These are phyloP conservation scores for Candida insectorum DNA, from an alignment of 805 yeast species.

Conservation along the genomic window DNA sequence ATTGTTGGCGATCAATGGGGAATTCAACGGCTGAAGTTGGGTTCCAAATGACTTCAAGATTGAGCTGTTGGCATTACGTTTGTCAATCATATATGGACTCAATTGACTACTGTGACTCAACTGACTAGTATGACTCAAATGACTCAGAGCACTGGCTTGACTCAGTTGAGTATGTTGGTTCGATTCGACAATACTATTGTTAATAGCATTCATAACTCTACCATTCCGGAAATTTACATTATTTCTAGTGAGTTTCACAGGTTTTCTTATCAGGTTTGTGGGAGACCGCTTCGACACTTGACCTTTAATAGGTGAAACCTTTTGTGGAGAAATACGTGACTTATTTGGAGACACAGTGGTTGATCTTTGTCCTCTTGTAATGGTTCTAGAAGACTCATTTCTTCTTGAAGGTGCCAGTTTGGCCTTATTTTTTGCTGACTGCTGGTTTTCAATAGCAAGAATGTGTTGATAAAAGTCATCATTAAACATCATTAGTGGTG, in stretches of 20 bases:
- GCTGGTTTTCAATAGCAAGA: conserved; percentile 27
- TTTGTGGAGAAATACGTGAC: too few relatives aligned
- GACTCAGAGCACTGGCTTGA: not conserved
- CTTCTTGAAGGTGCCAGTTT: not conserved
- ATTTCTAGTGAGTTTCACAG: conserved; percentile 2
- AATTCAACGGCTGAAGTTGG: conserved; percentile 10
- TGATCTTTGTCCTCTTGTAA: not conserved
- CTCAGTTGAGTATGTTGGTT: conserved; percentile 4
- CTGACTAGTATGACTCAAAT: conserved; percentile 3
- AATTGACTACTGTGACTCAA: conserved; percentile 7
- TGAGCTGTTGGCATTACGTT: not conserved
- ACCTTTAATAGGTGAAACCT: too few relatives aligned
- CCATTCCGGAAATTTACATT: not conserved
- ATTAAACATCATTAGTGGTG: conserved; percentile 41
- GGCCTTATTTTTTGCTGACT: conserved; percentile 2
- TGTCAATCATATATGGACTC: conserved; percentile 2
- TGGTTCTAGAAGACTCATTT: not conserved
- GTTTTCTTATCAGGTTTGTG: conserved; percentile 4
- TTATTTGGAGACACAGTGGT: conserved; percentile 1
- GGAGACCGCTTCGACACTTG: too few relatives aligned
- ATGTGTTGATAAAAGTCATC: conserved; percentile 43
- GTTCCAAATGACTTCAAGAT: conserved; percentile 2
- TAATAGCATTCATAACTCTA: conserved; percentile 4
- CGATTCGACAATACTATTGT: conserved; percentile 3
- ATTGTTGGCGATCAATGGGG: conserved; percentile 7